Base-by-base conservation (phyloP, 176 grass and related monocot species). In the Zoysia japonica region DNA sequence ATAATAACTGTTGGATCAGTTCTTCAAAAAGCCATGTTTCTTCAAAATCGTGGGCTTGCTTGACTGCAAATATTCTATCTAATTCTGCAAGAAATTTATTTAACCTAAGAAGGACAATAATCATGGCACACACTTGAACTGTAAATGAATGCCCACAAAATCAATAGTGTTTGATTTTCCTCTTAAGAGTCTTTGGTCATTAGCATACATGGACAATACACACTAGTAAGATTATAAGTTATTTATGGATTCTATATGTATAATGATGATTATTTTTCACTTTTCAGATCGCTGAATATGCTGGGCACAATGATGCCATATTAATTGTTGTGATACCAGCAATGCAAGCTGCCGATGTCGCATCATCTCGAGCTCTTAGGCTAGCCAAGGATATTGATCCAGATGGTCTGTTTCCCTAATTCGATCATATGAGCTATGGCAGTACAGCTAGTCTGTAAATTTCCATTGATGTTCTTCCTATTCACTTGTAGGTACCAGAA, bases 261-360 rank as follows among this genome's bases (percentile, higher is more conserved):
- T 80, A 48, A 78, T 74, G 8, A 3, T 44, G 4, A 61, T 12
- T 50, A 14, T 69, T 80, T 54, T 78, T 78, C 78, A 81, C 69
- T 61, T 87, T 97, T 78, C 87, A 99, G 96, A 84, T 99, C 55
- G 89, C 82, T 79, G 91, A 95, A 50, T 91, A 93, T 84, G 96
- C 86, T 70, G 92, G 90, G 61, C 87, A 90, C 76, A 99, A 95
- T 71, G 96, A 99, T 89, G 92, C 90, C 9, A 88, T 99, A 89
- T 81, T 99, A 87, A 81, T 99, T 78, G 82, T 99, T 71, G 87
- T 95, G 83, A 90, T 99, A 85, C 84, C 96, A 49, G 96, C 96
- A 77, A 86, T 93, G 83, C 96, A 99, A 87, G 86, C 92, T 50
- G 78, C 96, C 68, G 92, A 99, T 84, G 76, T 99, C 86, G 85